Conservation (phyloP, 768 basidiomycete species). For the Phylloporus sp. region DNA sequence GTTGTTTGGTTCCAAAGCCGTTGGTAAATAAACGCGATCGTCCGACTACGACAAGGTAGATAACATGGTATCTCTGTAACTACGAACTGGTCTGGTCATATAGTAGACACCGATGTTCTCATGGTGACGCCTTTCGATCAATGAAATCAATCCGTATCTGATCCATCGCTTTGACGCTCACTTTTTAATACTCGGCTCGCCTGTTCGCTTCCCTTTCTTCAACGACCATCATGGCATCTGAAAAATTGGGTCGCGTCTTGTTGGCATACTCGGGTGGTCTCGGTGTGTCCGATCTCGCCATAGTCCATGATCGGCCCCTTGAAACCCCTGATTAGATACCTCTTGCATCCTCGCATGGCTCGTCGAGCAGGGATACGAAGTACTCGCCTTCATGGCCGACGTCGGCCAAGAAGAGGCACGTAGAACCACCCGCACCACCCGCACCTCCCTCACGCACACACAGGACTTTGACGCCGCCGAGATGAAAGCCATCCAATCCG, state of each 20-base stretch:
- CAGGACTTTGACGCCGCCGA: slow-evolving; percentile 93
- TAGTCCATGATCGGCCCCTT: slow-evolving; percentile 2
- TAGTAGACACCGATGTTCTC: no score
- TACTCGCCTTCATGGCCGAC: slow-evolving; percentile 95
- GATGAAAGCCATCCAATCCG: slow-evolving; percentile 82
- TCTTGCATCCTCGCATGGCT: slow-evolving; percentile 99
- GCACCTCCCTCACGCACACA: background rate
- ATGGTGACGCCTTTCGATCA: no score
- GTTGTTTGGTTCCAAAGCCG: slow-evolving; percentile 19
- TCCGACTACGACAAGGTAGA: no score
- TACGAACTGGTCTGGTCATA: no score
- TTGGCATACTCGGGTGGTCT: slow-evolving; percentile 98
- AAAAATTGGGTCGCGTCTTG: slow-evolving; percentile 76
- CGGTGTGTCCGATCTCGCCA: slow-evolving; percentile 49
- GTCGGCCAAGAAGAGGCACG: slow-evolving; percentile 85
- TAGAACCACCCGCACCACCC: background rate
- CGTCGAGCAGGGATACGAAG: slow-evolving; percentile 97
- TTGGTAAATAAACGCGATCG: no score
- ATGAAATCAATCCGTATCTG: no score
- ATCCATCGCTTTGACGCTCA: no score
- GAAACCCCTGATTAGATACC: no score
- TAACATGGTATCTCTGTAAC: no score
- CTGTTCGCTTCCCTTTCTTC: background rate
- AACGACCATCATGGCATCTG: slow-evolving; percentile 7
- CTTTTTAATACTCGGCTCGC: no score